Base-by-base conservation (phyloP, 371 early-diverging fungal species). In the Circinella minor region DNA sequence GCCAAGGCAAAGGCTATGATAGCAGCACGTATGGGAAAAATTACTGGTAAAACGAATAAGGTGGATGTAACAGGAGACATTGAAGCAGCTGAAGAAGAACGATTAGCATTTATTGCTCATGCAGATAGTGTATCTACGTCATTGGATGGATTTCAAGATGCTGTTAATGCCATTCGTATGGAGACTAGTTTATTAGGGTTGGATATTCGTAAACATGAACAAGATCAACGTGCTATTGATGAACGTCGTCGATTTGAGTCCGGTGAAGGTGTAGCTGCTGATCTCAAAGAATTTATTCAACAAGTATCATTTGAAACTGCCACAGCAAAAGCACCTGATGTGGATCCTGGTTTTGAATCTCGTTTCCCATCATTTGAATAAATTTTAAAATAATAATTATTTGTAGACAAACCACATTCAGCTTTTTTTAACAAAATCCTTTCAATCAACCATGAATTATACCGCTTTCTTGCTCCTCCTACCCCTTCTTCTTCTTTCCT, bases 1-100 rank as follows among this genome's bases (percentile, higher is more conserved):
- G 88, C 90, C 17, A 88, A 88, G 51, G 90, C 88, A 18, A 86
- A 87, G 55, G 84, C 86, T 0, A 69, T 85, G 77, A 77, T 90
- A 65, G 90, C 90, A 11, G 88, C 86, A n/a, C 78, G 85, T 11
- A 86, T 88, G 75, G 88, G 87, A 15, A 90, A 89, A 61, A 69
- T 85, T 13, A 75, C 79, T 2, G 81, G 84, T 20, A 82, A 83
- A 17, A 66, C 83, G 38, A 64, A 60, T 10, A 36, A 69, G n/a
- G 68, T 66, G 20, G 71, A 75, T 38, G 51, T 74, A 17, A 72
- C 75, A 36, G 87, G 81, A 36, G 86, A 88, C 51, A 76, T 81
- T 6, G 75, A 80, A 10, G 78, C 77, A 18, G 82, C 84, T 49
- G 77, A 86, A n/a, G 75, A 85, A 48, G 89, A 89, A 47, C 74